Evolutionary conservation across 164 flowering plant species (phyloP), one percentile per base, ranked within the genome.

Genomic region (Aristolochia fimbriata): DNA sequence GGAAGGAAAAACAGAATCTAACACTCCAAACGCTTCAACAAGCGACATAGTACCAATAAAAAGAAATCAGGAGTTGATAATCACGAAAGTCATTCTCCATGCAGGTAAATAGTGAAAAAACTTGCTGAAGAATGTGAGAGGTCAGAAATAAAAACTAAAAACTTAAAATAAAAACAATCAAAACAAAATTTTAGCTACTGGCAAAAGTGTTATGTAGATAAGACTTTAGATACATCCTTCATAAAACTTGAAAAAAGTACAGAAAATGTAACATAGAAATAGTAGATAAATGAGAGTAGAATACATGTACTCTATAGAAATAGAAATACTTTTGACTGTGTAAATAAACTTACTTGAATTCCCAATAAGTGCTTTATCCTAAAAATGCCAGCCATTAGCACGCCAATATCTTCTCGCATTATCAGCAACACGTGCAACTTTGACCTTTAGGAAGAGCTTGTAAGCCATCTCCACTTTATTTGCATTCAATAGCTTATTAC

Each of bases 341-440:
- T 21, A 54, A 21, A 13, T 15, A 23, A 10, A 23, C 31, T 54
- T 2, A 54, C 31, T 54, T 54, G 17, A 22, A 15, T 54, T 25
- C 9, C 57, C 24, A 54, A 54, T 8, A 15, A 54, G 15, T 1
- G 22, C 6, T 17, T 23, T 22, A 52, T 15, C 17, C 82, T 70
- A 89, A 73, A 85, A 89, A 65, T 89, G 98, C 94, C 97, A 92
- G 12, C 96, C 98, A 58, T 83, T 92, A 62, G 87, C 71, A 62
- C 90, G 91, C 92, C 96, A 93, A 77, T 52, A 80, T 67, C 74
- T 84, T 57, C 72, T 72, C 17, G 86, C 82, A 80, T 87, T 86
- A 55, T 87, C 92, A 67, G 62, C 45, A 5, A 55, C 47, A 45
- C 97, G 96, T 62, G 90, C 93, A 25, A 25, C 52, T 68, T 84